Evolutionary conservation across 2,329 filamentous ascomycete genomes (phyloP), one percentile per base, ranked within the genome.

Genomic region (Fusarium musae): DNA sequence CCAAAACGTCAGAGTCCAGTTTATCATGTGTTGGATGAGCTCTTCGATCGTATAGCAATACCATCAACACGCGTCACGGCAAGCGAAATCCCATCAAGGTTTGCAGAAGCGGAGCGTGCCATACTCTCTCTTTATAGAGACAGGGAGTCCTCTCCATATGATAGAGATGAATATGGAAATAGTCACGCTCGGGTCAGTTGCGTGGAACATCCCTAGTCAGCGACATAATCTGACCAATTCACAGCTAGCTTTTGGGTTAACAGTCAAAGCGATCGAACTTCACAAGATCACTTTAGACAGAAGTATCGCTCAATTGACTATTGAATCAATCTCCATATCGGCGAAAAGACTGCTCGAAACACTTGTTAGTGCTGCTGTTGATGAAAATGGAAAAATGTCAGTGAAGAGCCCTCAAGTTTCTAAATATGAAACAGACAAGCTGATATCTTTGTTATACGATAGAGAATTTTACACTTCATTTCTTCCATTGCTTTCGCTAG

Each of bases 41-140:
- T 46, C 2, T 28, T 0, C 7, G 0, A 3, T 0, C 0, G 13
- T 1, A 3, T 46, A 28, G 0, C 0, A 9, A 2, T 1, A 4
- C 0, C 0, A 15, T 10, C 12, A 10, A 21, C 4, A 19, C 3
- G 0, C 0, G 1, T 0, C 12, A 47, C 3, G 21, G 9, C 26
- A 21, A 16, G 3, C 2, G 19, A 47, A 3, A 47, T 47, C 1
- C 1, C 26, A 5, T 11, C 2, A 2, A 11, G 6, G 2, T 47
- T 47, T 8, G 0, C 6, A 21, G 19, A 30, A 5, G 26, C 44
- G 3, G 44, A 30, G 0, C 26, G 6, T 8, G 13, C 12, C 1
- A 21, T 47, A 2, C 19, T 47, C 6, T 47, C 44, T 11, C 19
- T 47, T 0, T 47, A 30, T 4, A 30, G 44, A 30, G 26, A 30